Evolutionary conservation across 208 protist species (phyloP).

Genomic region (Zelonia costaricensis): DNA sequence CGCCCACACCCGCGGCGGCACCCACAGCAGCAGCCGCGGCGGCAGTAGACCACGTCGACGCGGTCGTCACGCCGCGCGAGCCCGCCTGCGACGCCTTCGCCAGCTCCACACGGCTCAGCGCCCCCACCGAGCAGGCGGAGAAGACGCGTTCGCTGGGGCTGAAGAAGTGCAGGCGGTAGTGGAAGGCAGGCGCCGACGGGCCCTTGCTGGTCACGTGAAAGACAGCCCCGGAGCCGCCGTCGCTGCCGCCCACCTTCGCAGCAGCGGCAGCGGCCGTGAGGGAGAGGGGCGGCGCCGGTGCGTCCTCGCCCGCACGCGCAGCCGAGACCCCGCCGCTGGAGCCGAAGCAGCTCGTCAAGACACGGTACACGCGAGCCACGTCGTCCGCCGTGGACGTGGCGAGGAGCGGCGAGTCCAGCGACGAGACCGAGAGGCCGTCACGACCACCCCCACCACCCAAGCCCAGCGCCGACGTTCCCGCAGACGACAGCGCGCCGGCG

Average conservation of each 20-base stretch:
- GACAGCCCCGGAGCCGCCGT: background rate
- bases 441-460: background rate
- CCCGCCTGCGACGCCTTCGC: conserved; percentile 34
- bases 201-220: conserved; percentile 25
- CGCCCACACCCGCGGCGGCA: too few relatives aligned
- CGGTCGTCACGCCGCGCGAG: background rate
- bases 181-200: conserved; percentile 40
- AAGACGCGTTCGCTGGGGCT: conserved; percentile 79
- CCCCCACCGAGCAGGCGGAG: conserved; percentile 71
- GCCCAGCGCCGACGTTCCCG: background rate
- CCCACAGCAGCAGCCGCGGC: background rate
- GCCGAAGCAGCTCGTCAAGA: conserved; percentile 5
- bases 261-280: background rate
- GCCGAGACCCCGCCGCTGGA: background rate
- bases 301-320: background rate
- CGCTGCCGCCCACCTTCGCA: background rate
- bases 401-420: conserved; percentile 11
- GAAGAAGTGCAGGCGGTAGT: conserved; percentile 62
- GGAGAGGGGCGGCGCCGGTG: background rate
- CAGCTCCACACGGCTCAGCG: conserved; percentile 68
- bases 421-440: background rate
- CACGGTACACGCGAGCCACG: conserved; percentile 15
- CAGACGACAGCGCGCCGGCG: too few relatives aligned
- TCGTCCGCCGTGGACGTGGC: background rate
- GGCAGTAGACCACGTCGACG: conserved; percentile 3